Evolutionary conservation across 352 stramenopile genomes (phyloP).

Genomic region (Globisporangium parvum): DNA sequence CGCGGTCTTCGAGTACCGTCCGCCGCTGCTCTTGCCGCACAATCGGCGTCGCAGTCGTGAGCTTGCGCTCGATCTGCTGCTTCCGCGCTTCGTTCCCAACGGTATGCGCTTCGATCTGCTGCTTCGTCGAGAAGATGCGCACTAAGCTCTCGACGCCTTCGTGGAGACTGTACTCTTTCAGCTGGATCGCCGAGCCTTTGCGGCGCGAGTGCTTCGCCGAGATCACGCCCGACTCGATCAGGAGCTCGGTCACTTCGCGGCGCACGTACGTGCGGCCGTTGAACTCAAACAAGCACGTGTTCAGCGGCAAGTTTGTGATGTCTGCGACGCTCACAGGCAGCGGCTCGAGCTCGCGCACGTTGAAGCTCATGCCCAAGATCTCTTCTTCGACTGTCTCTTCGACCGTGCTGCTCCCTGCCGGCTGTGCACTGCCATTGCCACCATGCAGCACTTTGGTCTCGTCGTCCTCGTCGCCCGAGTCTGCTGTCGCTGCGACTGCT

Average conservation of each 20-base stretch:
- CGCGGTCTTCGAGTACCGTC: constrained; percentile 37
- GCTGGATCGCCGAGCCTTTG: constrained; percentile 67
- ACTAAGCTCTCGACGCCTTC: constrained; percentile 68
- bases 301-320: constrained; percentile 65
- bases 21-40: constrained; percentile 48
- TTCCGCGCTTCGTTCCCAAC: constrained; percentile 37
- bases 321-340: constrained; percentile 55
- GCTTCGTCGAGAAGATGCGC: constrained; percentile 35
- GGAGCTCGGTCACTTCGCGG: constrained; percentile 57
- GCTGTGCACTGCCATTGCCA: background rate
- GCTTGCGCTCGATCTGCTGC: constrained; percentile 41
- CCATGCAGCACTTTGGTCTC: constrained; percentile 14
- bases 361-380: constrained; percentile 55
- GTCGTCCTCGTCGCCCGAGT: constrained; percentile 26
- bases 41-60: constrained; percentile 29
- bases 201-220: constrained; percentile 57
- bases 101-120: constrained; percentile 43
- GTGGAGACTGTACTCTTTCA: constrained; percentile 76
- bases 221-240: constrained; percentile 63
- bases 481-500: constrained; percentile 19
- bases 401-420: background rate
- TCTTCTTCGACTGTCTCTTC: constrained; percentile 39
- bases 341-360: constrained; percentile 59
- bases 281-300: constrained; percentile 80
- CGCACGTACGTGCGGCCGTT: constrained; percentile 58